Evolutionary conservation across 1,139 yeast species (phyloP).

Genomic region (Suzukiozyma palmioleophila): DNA sequence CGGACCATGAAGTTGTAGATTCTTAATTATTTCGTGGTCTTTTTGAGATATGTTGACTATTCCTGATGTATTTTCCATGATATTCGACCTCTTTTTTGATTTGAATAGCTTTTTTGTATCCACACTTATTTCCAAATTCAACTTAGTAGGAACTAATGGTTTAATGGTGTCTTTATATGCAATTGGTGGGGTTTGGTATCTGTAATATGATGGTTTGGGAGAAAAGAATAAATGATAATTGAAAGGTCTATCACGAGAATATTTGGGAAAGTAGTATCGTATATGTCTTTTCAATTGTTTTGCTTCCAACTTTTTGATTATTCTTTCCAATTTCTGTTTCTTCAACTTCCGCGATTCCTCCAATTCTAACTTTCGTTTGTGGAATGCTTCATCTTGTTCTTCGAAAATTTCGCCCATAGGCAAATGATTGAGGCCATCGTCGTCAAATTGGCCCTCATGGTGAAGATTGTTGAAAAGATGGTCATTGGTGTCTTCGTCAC

Average conservation of each 20-base stretch:
- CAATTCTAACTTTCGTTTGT: conserved; percentile 19
- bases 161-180: conserved; percentile 34
- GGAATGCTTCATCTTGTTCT: conserved; percentile 16
- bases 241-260: conserved; percentile 50
- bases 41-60: conserved; percentile 17
- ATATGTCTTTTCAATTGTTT: conserved; percentile 33
- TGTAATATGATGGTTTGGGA: conserved; percentile 53
- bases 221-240: conserved; percentile 67
- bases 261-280: conserved; percentile 58
- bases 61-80: conserved; percentile 5
- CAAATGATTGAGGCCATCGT: conserved; percentile 38
- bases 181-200: conserved; percentile 49
- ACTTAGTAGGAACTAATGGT: conserved; percentile 59
- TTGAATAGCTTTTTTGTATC: conserved; percentile 45
- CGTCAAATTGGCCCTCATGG: conserved; percentile 10
- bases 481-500: conserved; percentile 19
- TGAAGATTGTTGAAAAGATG: conserved; percentile 16
- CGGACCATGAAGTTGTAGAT: conserved; percentile 19
- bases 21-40: conserved; percentile 30
- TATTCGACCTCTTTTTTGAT: conserved; percentile 15
- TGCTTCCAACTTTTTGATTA: conserved; percentile 31
- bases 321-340: conserved; percentile 21
- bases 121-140: conserved; percentile 43
- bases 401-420: conserved; percentile 36
- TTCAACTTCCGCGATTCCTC: conserved; percentile 19